Evolutionary conservation across 495 filamentous ascomycete species (phyloP).

Genomic region (Neurospora sp.): DNA sequence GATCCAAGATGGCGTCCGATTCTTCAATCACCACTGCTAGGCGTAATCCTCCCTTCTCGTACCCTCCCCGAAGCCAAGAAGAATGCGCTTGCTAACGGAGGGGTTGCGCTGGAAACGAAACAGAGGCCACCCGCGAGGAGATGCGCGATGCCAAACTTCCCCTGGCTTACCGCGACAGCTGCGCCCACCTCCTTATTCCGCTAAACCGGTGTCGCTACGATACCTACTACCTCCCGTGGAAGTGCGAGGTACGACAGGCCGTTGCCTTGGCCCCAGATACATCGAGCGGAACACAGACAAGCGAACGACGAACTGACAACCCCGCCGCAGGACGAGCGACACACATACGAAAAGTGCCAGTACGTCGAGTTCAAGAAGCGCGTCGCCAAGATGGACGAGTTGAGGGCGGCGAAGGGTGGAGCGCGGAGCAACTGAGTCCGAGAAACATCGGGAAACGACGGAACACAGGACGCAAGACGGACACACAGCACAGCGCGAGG

Average conservation of each 20-base stretch:
- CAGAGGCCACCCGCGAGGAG: constrained; percentile 70
- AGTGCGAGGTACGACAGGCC: constrained; percentile 69
- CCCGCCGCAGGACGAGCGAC: constrained; percentile 67
- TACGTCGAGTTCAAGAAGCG: constrained; percentile 98
- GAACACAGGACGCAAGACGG: neutral
- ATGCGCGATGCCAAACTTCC: constrained; percentile 90
- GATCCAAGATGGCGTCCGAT: constrained; percentile 25
- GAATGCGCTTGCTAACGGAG: neutral
- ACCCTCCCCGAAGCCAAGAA: neutral
- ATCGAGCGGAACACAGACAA: neutral
- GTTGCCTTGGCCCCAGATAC: neutral
- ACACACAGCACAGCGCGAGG: neutral
- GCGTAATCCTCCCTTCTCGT: constrained; percentile 14
- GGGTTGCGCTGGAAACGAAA: neutral
- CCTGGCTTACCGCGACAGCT: constrained; percentile 84
- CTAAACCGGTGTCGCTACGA: constrained; percentile 89
- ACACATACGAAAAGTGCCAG: constrained; percentile 98
- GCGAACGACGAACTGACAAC: neutral
- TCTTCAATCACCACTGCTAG: constrained; percentile 24
- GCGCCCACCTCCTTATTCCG: constrained; percentile 86
- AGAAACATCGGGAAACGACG: neutral
- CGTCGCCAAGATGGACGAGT: constrained; percentile 96
- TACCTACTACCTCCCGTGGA: constrained; percentile 93
- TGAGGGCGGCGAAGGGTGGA: constrained; percentile 76
- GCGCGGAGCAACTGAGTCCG: constrained; percentile 70